These are phyloP conservation scores for Gentiana dahurica DNA, from an alignment of 257 asterid species.

Conservation along the genomic window DNA sequence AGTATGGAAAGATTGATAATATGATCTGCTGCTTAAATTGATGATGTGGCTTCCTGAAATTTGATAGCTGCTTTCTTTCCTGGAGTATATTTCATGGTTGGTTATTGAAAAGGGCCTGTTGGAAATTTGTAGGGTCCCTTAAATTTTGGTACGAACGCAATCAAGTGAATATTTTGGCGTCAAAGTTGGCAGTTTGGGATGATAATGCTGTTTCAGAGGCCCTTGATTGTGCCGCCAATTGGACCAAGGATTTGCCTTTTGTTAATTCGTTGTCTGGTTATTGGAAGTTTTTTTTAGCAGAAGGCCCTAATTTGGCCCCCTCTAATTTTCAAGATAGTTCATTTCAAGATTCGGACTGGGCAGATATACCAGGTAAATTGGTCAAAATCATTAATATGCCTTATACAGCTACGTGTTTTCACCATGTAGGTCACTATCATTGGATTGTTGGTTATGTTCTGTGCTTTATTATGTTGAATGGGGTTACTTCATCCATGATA, in stretches of 20 bases:
- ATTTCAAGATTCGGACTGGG: conserved; percentile 81
- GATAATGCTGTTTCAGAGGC: conserved; percentile 68
- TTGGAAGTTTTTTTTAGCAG: conserved; percentile 74
- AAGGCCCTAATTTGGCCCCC: conserved; percentile 48
- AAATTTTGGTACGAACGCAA: conserved; percentile 86
- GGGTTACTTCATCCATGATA: too few species aligned
- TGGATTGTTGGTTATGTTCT: too few species aligned
- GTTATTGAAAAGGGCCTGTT: conserved; percentile 7
- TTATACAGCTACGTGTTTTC: too few species aligned
- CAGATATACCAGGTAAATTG: conserved; percentile 64
- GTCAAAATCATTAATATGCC: background rate
- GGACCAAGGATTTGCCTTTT: conserved; percentile 84
- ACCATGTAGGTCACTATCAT: too few species aligned
- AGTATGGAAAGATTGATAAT: too few species aligned
- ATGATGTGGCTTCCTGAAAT: background rate
- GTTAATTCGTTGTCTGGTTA: conserved; percentile 74
- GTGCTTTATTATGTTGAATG: too few species aligned
- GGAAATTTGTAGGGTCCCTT: conserved; percentile 53
- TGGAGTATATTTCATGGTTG: conserved; percentile 1
- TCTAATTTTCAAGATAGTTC: conserved; percentile 41
- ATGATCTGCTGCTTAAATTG: background rate
- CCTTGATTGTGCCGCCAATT: conserved; percentile 72
- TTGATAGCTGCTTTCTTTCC: background rate
- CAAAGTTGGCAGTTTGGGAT: conserved; percentile 83
- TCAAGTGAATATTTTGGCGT: conserved; percentile 46